Evolutionary conservation across 2,329 filamentous ascomycete genomes (phyloP), one percentile per base, ranked within the genome.

Genomic region (Xylaria sp.): DNA sequence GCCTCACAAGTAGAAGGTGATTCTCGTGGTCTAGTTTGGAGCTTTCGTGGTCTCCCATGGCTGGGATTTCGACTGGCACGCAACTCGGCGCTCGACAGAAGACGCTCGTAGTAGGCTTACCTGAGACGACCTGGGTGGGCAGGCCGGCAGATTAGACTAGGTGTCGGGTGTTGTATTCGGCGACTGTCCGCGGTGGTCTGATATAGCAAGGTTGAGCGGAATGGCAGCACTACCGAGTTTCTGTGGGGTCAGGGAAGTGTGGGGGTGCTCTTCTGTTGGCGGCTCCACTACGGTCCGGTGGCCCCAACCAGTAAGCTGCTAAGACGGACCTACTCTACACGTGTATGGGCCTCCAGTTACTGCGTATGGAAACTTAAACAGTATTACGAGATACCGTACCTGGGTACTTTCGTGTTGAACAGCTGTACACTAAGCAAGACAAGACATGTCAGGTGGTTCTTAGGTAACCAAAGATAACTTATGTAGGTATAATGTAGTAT

Each of bases 11-110:
- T 65, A 94, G 86, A 54, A 94, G 85, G 76, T 95, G 92, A 69
- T 89, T 88, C 73, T 90, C 89, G 72, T 92, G 90, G 75, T 92
- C 91, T 73, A 94, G 86, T 79, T 89, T 90, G 57, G 87, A 87
- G 62, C 87, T 87, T 74, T 86, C 84, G 74, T 85, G 82, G 76
- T 89, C 86, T 49, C 83, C 87, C 88, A 90, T 90, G 63, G 39
- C 65, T 31, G 27, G 50, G n/a, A n/a, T 11, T 31, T 55, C 33
- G 58, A 47, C 33, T 22, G 39, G 27, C 20, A 47, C 29, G 51
- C 0, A 47, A 22, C 11, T 51, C 7, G 6, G 10, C 44, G 31
- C 38, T 54, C 51, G 39, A n/a, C 39, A 11, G 56, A 27, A 10
- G 56, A 25, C 22, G 17, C 42, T 55, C 15, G 49, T 45, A 45